Evolutionary conservation across 805 yeast genomes (phyloP), one percentile per base, ranked within the genome.

Genomic region (Alloascoidea hylecoeti): DNA sequence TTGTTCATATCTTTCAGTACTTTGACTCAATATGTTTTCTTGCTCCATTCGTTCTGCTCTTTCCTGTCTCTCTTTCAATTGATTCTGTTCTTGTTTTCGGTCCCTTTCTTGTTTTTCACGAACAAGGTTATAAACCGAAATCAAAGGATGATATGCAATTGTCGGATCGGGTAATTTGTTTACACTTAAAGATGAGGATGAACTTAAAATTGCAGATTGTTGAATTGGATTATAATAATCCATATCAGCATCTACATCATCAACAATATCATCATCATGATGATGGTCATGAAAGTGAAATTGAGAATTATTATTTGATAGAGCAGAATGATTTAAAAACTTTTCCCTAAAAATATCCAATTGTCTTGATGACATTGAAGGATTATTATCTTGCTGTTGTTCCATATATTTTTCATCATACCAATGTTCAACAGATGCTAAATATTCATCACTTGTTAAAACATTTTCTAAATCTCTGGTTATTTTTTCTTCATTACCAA

Each of bases 71-170:
- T 23, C 30, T 23, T 23, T 23, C n/a, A 9, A 9, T 23, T 9
- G 13, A 9, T 23, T 9, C 13, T n/a, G 9, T n/a, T 23, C 30
- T 23, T 23, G 13, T n/a, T 23, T 23, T 23, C 30, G 30, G 58
- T 77, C 78, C 40, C 95, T 70, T 50, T 70, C 75, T 44, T 68
- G 53, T 79, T 84, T 82, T 58, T 92, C 98, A 38, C 74, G 78
- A 15, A 86, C 95, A 45, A 92, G 66, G 51, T 73, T 79, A 54
- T 92, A 92, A 30, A 89, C 78, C 4, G 95, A 84, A 9, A 89
- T 60, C 44, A 88, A 64, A 0, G 98, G 97, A 58, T 88, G 94
- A 55, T 71, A 88, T 1, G 88, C 89, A 39, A 70, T 66, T 1
- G 95, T 82, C 13, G 97, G 96, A 56, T 85, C 92, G 2, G 74